These are phyloP conservation scores for Serendipita sp. DNA, from an alignment of 768 basidiomycete genomes.

Conservation along the genomic window DNA sequence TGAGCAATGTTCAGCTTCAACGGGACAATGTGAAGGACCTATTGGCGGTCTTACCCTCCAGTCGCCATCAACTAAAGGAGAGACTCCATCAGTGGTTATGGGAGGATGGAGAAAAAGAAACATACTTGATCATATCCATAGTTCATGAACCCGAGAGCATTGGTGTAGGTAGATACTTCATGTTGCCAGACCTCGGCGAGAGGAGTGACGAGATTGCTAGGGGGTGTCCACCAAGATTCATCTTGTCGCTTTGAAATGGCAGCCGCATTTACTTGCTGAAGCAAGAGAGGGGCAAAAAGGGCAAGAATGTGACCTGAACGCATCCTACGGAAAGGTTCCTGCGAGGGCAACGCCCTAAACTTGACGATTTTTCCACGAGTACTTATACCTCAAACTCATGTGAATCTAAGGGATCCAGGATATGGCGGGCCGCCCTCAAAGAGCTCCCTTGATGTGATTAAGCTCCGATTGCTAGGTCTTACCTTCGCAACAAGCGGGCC, in stretches of 20 bases:
- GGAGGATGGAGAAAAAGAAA: background rate
- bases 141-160: background rate
- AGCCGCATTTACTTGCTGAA: background rate
- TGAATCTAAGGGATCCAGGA: too few species aligned
- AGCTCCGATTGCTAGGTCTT: too few species aligned
- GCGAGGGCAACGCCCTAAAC: too few species aligned
- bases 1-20: background rate
- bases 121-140: background rate
- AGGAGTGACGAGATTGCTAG: background rate
- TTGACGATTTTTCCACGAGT: too few species aligned
- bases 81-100: background rate
- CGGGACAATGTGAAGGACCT: background rate
- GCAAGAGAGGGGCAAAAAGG: background rate
- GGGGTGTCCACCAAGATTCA: background rate
- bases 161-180: background rate
- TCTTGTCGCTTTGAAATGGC: background rate
- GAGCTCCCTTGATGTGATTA: too few species aligned
- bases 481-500: too few species aligned
- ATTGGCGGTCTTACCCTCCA: background rate
- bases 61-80: background rate
- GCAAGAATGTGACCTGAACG: background rate
- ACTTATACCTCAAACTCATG: too few species aligned
- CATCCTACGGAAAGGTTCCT: background rate
- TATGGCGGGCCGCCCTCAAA: too few species aligned
- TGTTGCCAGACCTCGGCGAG: background rate